These are phyloP conservation scores for Holtermanniella nyarrowii DNA, from an alignment of 768 basidiomycete species.

Conservation along the genomic window DNA sequence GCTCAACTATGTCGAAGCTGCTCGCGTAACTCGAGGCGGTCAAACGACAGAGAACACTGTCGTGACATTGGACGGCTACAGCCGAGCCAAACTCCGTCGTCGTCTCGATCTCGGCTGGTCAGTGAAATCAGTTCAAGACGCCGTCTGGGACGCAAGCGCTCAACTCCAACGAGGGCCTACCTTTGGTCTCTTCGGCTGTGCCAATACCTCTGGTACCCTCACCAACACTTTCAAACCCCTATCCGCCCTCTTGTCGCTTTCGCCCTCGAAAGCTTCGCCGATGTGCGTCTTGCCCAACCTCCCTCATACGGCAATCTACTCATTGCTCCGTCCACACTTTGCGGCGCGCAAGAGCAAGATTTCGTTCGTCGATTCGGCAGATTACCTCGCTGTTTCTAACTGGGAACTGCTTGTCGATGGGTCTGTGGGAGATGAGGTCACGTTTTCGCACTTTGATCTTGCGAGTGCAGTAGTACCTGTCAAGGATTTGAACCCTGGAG, in stretches of 20 bases:
- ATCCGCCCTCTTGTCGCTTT: constrained; percentile 13
- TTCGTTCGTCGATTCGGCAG: constrained; percentile 20
- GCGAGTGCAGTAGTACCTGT: constrained; percentile 1
- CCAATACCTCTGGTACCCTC: neutral
- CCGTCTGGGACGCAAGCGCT: neutral
- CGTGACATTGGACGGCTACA: neutral
- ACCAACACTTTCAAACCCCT: constrained; percentile 1
- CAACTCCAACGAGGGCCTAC: neutral
- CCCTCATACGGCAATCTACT: constrained; percentile 22
- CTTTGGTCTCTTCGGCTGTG: neutral
- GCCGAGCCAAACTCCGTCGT: neutral
- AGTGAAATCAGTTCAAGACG: neutral
- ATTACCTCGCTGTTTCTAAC: constrained; percentile 22
- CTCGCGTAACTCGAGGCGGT: neutral
- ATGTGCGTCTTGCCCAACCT: constrained; percentile 4
- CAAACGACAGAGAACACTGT: neutral
- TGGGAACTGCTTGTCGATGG: constrained; percentile 13
- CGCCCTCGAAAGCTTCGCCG: constrained; percentile 11
- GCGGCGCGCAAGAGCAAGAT: constrained; percentile 13
- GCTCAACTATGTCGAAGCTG: neutral
- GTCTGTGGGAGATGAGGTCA: neutral
- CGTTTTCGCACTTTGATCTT: constrained; percentile 10
- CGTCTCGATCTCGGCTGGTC: neutral
- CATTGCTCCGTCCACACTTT: constrained; percentile 25
- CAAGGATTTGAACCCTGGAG: constrained; percentile 20